Percentiles rank a stretch among this genome's conserved stretches.
Conservation (phyloP, 2,329 filamentous ascomycete genomes). For the Epichloe festucae region DNA sequence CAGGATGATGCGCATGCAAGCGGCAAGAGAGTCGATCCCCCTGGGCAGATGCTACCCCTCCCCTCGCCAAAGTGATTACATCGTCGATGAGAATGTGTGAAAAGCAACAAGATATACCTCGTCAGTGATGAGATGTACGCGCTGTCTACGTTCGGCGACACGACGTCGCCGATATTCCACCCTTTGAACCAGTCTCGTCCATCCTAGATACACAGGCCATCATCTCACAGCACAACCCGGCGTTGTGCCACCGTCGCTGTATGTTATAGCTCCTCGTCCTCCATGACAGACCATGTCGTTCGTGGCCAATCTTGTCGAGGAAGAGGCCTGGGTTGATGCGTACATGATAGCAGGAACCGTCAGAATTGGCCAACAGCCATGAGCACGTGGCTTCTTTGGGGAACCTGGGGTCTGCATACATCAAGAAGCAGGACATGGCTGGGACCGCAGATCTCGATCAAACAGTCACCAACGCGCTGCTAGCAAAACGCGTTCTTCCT, state of each 20-base stretch:
- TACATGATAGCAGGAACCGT: constrained; percentile 31
- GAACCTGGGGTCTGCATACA: constrained; percentile 21
- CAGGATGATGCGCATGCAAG: constrained; percentile 20
- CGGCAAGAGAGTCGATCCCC: constrained; percentile 29
- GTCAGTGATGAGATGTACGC: constrained; percentile 22
- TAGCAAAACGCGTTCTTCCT: constrained; percentile 23
- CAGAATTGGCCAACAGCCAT: constrained; percentile 26
- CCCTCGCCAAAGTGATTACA: too few species aligned
- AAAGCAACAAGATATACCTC: constrained; percentile 34
- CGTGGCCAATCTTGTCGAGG: constrained; percentile 28
- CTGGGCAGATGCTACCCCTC: constrained; percentile 11
- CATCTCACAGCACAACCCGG: constrained; percentile 32
- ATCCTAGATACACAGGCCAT: constrained; percentile 26
- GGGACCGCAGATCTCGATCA: constrained; percentile 13
- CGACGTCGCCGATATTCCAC: constrained; percentile 10
- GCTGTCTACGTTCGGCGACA: constrained; percentile 34
- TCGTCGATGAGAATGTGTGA: too few species aligned
- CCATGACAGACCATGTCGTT: constrained; percentile 28
- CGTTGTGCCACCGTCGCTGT: constrained; percentile 17
- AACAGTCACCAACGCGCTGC: constrained; percentile 15
- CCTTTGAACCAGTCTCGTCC: constrained; percentile 33
- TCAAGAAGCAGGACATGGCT: background rate
- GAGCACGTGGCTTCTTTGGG: constrained; percentile 31
- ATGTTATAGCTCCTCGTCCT: constrained; percentile 17
- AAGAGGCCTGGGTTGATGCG: constrained; percentile 27